Base-by-base conservation (phyloP, 768 basidiomycete species). In the Mycena maculata region DNA sequence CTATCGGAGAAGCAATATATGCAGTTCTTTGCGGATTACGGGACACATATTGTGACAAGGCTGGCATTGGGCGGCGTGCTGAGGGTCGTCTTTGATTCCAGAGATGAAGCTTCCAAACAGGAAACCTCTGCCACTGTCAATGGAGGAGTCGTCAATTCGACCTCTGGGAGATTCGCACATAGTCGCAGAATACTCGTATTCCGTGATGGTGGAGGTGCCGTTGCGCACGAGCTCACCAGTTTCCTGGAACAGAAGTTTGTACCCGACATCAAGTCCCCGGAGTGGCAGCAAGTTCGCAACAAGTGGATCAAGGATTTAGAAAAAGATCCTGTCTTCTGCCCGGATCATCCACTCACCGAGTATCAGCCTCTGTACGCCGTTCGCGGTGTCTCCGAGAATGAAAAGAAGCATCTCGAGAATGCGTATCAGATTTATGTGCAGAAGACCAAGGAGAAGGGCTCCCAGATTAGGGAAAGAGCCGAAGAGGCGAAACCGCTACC, bases 291-390 rank as follows among this genome's bases (percentile, higher is more conserved):
- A 16, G 10, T n/a, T 41, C 54, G 54, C 23, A 33, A 15, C 10
- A 39, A 22, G 27, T 55, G 54, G 54, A 55, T 55, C 25, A 16
- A 55, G 22, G 54, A 16, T 1, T 15, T 55, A 22, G 54, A 55
- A 36, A 55, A 25, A 42, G 54, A 55, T 3, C 54, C 54, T 13
- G 54, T 55, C 23, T 55, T 55, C 31, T 55, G 54, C n/a, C 54
- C 54, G 4, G 54, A 55, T n/a, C 38, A 39, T 28, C 1, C 25
- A 15, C 25, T 16, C 38, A 39, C 54, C 27, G 16, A 25, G 22
- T 55, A 22, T 25, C 36, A 27, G n/a, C 38, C 23, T n/a, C 20
- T 55, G 22, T 25, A 41, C 38, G 31, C 20, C 20, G 20, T 55
- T 41, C 18, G 12, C 22, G 22, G 22, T 23, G 36, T 39, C 27